Percentiles rank a stretch among this genome's conserved stretches.
phyloP scores from a whole-genome alignment of 306 rosid species.

The Urtica urens region DNA sequence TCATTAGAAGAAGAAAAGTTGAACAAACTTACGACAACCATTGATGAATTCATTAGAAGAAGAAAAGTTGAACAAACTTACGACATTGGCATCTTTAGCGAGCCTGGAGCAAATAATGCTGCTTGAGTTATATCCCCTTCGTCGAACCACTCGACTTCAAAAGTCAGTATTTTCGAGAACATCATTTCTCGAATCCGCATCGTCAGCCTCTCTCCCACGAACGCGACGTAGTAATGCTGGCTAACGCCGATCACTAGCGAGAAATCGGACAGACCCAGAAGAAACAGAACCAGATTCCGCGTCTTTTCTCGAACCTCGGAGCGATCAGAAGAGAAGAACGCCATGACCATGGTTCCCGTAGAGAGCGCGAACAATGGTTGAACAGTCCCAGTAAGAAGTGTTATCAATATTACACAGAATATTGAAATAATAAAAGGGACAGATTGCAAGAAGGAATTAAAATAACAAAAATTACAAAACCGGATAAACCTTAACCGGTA shows the following conservation, averaged over 20 bases:
- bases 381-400: too few species aligned
- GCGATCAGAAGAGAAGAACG: slow-evolving; percentile 22
- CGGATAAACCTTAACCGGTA: too few species aligned
- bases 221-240: slow-evolving; percentile 34
- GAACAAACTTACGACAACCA: slow-evolving; percentile 22
- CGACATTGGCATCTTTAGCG: slow-evolving; percentile 41
- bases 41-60: too few species aligned
- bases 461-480: too few species aligned
- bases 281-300: not conserved
- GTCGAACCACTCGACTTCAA: slow-evolving; percentile 49
- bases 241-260: slow-evolving; percentile 17
- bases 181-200: slow-evolving; percentile 32
- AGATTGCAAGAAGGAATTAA: too few species aligned
- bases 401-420: too few species aligned
- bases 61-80: slow-evolving; percentile 2
- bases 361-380: slow-evolving; percentile 22
- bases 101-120: slow-evolving; percentile 38
- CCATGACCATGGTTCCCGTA: slow-evolving; percentile 22
- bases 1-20: too few species aligned
- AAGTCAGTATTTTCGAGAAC: slow-evolving; percentile 35
- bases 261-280: slow-evolving; percentile 19
- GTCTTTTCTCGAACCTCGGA: slow-evolving; percentile 23
- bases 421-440: too few species aligned
- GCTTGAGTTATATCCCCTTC: slow-evolving; percentile 26
- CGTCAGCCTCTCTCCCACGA: slow-evolving; percentile 35